Evolutionary conservation across 306 rosid genomes (phyloP).

Genomic region (Cucumis sativus): Cucumber_9930_V3 NC_026661.2:657001-657500

Average conservation of each 20-base stretch:
- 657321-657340: background rate
- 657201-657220: background rate
- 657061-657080: background rate
- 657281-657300: background rate
- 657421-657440: constrained; percentile 21
- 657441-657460: constrained; percentile 20
- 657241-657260: background rate
- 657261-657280: background rate
- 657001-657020: constrained; percentile 10
- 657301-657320: background rate
- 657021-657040: constrained; percentile 2
- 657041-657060: background rate
- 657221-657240: background rate
- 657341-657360: background rate
- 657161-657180: background rate
- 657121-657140: background rate
- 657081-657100: background rate
- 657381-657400: background rate
- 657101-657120: background rate
- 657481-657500: constrained; percentile 17
- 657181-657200: background rate
- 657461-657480: constrained; percentile 11
- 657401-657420: constrained; percentile 1
- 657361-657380: background rate
- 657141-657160: background rate